Evolutionary conservation across 1,284 basidiomycete species (phyloP).

Genomic region (Vanrija sp.): DNA sequence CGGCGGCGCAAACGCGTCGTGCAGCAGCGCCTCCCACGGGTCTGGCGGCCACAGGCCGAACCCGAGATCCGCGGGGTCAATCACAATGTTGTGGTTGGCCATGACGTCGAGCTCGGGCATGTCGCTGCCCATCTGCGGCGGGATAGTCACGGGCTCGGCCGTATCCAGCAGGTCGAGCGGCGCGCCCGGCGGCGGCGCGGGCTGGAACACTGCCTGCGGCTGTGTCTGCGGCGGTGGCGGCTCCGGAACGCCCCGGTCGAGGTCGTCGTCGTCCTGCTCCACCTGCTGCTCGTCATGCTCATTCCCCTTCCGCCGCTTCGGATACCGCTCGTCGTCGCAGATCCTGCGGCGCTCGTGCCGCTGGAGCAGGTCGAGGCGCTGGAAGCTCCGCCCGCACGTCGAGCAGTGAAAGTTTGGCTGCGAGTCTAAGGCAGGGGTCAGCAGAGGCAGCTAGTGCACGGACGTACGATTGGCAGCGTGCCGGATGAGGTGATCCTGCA

Average conservation of each 20-base stretch:
- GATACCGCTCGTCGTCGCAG: conserved; percentile 26
- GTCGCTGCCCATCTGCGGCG: too few species aligned
- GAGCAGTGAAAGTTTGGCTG: conserved; percentile 26
- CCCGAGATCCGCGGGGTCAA: conserved; percentile 10
- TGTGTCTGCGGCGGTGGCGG: neutral
- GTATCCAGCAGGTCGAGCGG: too few species aligned
- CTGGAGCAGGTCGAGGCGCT: conserved; percentile 36
- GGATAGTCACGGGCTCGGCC: too few species aligned
- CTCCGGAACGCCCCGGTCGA: conserved; percentile 3
- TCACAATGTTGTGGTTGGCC: neutral
- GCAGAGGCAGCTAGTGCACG: too few species aligned
- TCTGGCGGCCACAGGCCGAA: conserved; percentile 16
- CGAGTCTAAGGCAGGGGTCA: conserved; percentile 20
- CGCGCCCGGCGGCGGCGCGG: neutral
- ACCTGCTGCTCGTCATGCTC: neutral
- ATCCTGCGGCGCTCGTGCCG: conserved; percentile 39
- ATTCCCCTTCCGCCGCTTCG: conserved; percentile 6
- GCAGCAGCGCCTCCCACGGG: conserved; percentile 20
- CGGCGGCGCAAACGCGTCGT: conserved; percentile 12
- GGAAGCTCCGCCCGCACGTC: conserved; percentile 32
- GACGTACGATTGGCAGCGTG: conserved; percentile 40
- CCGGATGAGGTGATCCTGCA: conserved; percentile 38
- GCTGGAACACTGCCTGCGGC: neutral
- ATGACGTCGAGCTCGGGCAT: neutral
- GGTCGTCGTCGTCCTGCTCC: neutral